Evolutionary conservation across 331 rosid species (phyloP).

Genomic region (Rhamnella rubrinervis): DNA sequence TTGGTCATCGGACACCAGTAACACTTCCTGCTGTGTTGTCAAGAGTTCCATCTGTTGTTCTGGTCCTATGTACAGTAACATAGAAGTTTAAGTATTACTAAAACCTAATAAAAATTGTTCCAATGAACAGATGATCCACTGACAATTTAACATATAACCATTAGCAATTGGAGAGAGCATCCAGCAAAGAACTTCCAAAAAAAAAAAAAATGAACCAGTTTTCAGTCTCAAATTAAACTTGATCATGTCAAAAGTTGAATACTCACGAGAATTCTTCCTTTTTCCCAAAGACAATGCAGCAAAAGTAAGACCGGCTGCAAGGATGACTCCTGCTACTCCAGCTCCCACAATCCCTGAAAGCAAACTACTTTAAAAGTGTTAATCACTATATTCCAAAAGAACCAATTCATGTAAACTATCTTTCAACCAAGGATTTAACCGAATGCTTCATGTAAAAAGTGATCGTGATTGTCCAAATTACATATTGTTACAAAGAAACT

Average conservation of each 20-base stretch:
- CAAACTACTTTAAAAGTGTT: constrained; percentile 64
- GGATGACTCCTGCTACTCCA: constrained; percentile 80
- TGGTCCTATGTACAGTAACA: constrained; percentile 42
- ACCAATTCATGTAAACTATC: no score
- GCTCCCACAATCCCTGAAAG: constrained; percentile 83
- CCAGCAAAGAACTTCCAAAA: not conserved
- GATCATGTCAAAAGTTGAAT: not conserved
- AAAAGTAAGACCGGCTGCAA: constrained; percentile 64
- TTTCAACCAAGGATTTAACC: not conserved
- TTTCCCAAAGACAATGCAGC: constrained; percentile 66
- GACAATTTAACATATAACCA: not conserved
- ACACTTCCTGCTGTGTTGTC: constrained; percentile 60
- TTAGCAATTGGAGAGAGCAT: not conserved
- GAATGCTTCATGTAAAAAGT: not conserved
- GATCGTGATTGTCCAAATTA: not conserved
- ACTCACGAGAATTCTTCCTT: constrained; percentile 57
- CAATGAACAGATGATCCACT: not conserved
- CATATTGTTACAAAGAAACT: no score
- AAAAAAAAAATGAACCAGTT: not conserved
- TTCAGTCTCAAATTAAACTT: not conserved
- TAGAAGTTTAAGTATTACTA: constrained; percentile 8
- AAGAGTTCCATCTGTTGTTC: constrained; percentile 66
- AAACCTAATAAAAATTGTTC: constrained; percentile 23
- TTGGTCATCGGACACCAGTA: constrained; percentile 53
- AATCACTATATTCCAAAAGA: constrained; percentile 8